Percentiles rank a stretch among this genome's conserved stretches.
Conservation (phyloP, 1,284 basidiomycete genomes). For the Ceratobasidium sp. region DNA sequence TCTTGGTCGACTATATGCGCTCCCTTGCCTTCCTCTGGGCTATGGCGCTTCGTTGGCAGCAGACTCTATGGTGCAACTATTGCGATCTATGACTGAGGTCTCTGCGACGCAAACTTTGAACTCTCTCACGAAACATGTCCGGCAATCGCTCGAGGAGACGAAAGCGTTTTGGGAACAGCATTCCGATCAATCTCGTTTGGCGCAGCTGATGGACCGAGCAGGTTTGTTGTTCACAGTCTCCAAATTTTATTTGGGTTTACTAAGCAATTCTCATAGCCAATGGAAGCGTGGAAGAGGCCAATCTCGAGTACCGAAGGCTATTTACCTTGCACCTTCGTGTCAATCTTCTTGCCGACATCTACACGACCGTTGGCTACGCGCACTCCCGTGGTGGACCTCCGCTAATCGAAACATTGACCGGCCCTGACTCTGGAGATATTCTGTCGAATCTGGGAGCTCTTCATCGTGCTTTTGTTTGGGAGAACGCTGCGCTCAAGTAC, state of each 20-base stretch:
- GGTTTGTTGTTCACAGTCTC: constrained; percentile 6
- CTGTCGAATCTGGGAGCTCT: constrained; percentile 81
- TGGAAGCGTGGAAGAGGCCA: constrained; percentile 63
- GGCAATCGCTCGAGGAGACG: constrained; percentile 75
- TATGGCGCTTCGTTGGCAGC: constrained; percentile 85
- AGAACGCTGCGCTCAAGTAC: constrained; percentile 81
- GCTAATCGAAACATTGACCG: constrained; percentile 80
- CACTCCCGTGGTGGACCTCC: constrained; percentile 81
- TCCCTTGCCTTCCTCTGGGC: constrained; percentile 91
- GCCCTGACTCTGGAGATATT: constrained; percentile 69
- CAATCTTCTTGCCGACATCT: constrained; percentile 88
- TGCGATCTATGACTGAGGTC: constrained; percentile 89
- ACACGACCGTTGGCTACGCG: constrained; percentile 85
- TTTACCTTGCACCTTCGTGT: constrained; percentile 81
- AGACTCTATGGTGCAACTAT: constrained; percentile 86
- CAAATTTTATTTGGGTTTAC: constrained; percentile 34
- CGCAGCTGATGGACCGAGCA: constrained; percentile 64
- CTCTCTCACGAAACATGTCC: constrained; percentile 78
- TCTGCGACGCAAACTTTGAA: constrained; percentile 80
- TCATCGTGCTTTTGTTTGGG: constrained; percentile 87
- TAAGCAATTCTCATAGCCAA: constrained; percentile 55
- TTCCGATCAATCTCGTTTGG: constrained; percentile 66
- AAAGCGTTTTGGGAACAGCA: constrained; percentile 74
- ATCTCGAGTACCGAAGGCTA: constrained; percentile 78
- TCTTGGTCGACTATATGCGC: constrained; percentile 79